These are phyloP conservation scores for Pugionium dolabratum DNA, from an alignment of 345 rosid genomes.

Conservation along the genomic window DNA sequence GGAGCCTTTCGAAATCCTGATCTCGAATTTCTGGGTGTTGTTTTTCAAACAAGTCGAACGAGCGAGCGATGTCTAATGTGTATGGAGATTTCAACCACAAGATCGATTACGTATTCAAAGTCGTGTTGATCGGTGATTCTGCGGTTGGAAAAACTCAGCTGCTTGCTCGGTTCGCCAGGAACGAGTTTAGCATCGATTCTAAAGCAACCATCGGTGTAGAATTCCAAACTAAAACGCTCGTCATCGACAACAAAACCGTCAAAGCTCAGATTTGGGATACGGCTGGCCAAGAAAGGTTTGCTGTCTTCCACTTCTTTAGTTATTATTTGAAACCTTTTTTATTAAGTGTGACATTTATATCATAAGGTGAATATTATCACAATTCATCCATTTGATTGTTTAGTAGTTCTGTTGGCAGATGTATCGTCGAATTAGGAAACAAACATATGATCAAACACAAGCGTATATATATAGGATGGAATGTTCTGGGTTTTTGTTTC, in stretches of 20 bases:
- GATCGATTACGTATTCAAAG: constrained; percentile 83
- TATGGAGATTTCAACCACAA: constrained; percentile 75
- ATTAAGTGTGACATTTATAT: not conserved
- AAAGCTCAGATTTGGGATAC: constrained; percentile 95
- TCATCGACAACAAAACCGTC: constrained; percentile 69
- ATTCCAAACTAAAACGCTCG: constrained; percentile 80
- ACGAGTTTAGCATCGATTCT: constrained; percentile 78
- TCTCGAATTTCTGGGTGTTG: constrained; percentile 15
- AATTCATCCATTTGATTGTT: not conserved
- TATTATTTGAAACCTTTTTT: not conserved
- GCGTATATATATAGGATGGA: not conserved
- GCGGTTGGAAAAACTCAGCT: constrained; percentile 86
- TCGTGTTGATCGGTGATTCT: constrained; percentile 81
- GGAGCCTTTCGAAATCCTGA: constrained; percentile 18
- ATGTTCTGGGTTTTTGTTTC: not conserved
- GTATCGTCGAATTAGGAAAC: too few relatives aligned
- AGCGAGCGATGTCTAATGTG: constrained; percentile 56
- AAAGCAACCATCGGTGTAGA: constrained; percentile 88
- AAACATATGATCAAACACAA: not conserved
- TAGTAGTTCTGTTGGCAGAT: not conserved
- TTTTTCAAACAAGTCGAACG: not conserved
- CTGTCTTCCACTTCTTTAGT: not conserved
- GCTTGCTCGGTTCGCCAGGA: constrained; percentile 72
- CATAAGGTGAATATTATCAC: not conserved
- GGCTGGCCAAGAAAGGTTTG: constrained; percentile 82